phyloP scores from a whole-genome alignment of 1,284 basidiomycete genomes.

The Ustilago sp. region DNA sequence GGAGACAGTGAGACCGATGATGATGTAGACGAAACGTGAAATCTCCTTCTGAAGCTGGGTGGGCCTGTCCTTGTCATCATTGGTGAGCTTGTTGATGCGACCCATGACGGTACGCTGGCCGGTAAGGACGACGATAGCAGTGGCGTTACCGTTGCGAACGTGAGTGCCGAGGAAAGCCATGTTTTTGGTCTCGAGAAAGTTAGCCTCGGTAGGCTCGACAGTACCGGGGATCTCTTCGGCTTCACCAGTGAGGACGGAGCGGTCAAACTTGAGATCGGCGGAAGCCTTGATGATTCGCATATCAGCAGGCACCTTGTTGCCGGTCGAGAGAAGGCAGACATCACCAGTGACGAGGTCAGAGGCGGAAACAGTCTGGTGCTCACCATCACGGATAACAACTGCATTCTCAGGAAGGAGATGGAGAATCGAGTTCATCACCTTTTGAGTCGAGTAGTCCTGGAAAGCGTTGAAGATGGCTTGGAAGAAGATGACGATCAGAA shows the following conservation, averaged over 20 bases:
- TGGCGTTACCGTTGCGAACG: constrained; percentile 75
- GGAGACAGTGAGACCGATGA: constrained; percentile 73
- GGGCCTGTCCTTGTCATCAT: constrained; percentile 71
- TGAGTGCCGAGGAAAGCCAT: constrained; percentile 77
- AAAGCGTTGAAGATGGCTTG: constrained; percentile 73
- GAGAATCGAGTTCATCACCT: constrained; percentile 72
- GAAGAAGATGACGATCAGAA: constrained; percentile 71
- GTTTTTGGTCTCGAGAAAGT: constrained; percentile 73
- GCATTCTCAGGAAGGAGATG: constrained; percentile 73
- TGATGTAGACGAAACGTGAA: constrained; percentile 71
- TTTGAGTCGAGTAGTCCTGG: constrained; percentile 64
- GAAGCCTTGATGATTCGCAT: constrained; percentile 71
- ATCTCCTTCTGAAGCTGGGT: constrained; percentile 73
- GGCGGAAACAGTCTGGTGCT: constrained; percentile 75
- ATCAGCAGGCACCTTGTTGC: constrained; percentile 72
- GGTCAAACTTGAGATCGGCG: constrained; percentile 75
- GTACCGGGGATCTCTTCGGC: constrained; percentile 74
- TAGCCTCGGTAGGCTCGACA: constrained; percentile 74
- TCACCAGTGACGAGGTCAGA: constrained; percentile 79
- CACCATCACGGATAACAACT: constrained; percentile 76
- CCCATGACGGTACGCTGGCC: constrained; percentile 75
- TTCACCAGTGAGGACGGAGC: constrained; percentile 77
- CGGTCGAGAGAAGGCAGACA: constrained; percentile 73
- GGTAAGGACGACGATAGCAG: constrained; percentile 75
- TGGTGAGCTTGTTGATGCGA: constrained; percentile 54